These are phyloP conservation scores for Pythium angustatum DNA, from an alignment of 352 stramenopile species.

Conservation along the genomic window DNA sequence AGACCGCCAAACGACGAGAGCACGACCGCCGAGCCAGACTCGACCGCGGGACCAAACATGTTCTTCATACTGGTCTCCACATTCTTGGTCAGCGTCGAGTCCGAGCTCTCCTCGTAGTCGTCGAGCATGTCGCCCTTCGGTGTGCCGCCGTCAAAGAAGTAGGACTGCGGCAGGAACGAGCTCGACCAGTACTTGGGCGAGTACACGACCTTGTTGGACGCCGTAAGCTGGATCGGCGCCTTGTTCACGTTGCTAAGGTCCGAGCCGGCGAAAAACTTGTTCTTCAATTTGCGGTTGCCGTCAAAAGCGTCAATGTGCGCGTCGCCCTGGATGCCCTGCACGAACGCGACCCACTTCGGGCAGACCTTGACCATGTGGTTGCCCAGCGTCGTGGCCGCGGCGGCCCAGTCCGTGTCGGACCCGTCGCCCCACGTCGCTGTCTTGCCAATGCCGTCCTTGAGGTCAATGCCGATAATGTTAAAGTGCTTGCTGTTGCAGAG, in stretches of 20 bases:
- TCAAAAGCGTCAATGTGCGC: constrained; percentile 69
- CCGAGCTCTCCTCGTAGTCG: constrained; percentile 59
- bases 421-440: constrained; percentile 76
- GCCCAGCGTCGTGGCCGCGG: constrained; percentile 63
- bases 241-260: constrained; percentile 54
- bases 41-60: constrained; percentile 69
- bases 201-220: constrained; percentile 79
- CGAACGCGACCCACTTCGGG: constrained; percentile 77
- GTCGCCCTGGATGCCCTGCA: constrained; percentile 69
- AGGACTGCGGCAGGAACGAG: constrained; percentile 57
- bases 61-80: constrained; percentile 80
- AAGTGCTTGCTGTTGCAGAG: constrained; percentile 83
- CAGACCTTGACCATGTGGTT: constrained; percentile 68
- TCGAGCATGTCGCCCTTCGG: constrained; percentile 57
- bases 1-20: constrained; percentile 85
- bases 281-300: constrained; percentile 54
- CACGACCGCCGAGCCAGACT: constrained; percentile 64
- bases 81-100: constrained; percentile 59
- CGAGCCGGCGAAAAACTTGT: constrained; percentile 66
- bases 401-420: constrained; percentile 76
- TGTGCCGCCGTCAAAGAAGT: constrained; percentile 64
- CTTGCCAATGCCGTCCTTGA: constrained; percentile 69
- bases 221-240: constrained; percentile 57
- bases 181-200: constrained; percentile 75
- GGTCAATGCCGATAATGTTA: constrained; percentile 84